Conservation (phyloP, 1,284 basidiomycete genomes). For the Takashimella tepidaria region DNA sequence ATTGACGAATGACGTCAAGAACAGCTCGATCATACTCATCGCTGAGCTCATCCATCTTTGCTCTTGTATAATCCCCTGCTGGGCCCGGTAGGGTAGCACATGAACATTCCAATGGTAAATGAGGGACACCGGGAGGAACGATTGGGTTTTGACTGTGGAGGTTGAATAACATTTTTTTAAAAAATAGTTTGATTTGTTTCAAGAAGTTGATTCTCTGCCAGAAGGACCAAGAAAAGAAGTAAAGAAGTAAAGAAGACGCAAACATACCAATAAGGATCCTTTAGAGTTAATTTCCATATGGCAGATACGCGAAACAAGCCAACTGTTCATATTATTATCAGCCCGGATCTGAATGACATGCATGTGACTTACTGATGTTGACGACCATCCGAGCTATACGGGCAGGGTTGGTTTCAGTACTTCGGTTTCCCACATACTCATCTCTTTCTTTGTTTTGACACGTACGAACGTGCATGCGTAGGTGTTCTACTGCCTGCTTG, state of each 20-base stretch:
- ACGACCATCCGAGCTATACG: slow-evolving; percentile 36
- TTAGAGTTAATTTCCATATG: slow-evolving; percentile 40
- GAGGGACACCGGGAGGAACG: slow-evolving; percentile 27
- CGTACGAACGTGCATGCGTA: slow-evolving; percentile 42
- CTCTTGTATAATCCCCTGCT: slow-evolving; percentile 39
- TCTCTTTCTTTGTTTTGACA: no score
- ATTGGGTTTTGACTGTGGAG: slow-evolving; percentile 27
- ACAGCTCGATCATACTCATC: slow-evolving; percentile 43
- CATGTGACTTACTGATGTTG: slow-evolving; percentile 31
- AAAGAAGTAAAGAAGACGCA: background rate
- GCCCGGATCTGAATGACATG: background rate
- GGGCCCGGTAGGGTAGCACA: slow-evolving; percentile 43
- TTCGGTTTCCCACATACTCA: no score
- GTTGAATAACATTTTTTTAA: no score
- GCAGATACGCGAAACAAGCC: slow-evolving; percentile 44
- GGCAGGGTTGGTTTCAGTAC: no score
- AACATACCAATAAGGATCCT: slow-evolving; percentile 41
- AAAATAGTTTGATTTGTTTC: no score
- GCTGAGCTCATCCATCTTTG: slow-evolving; percentile 43
- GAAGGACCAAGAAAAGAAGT: no score
- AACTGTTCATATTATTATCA: slow-evolving; percentile 24
- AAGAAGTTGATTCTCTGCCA: no score
- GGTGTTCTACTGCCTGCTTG: slow-evolving; percentile 34
- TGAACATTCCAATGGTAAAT: slow-evolving; percentile 39
- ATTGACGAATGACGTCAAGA: slow-evolving; percentile 33